Conservation (phyloP, 2,329 filamentous ascomycete species). For the Plectosphaerella plurivora region DNA sequence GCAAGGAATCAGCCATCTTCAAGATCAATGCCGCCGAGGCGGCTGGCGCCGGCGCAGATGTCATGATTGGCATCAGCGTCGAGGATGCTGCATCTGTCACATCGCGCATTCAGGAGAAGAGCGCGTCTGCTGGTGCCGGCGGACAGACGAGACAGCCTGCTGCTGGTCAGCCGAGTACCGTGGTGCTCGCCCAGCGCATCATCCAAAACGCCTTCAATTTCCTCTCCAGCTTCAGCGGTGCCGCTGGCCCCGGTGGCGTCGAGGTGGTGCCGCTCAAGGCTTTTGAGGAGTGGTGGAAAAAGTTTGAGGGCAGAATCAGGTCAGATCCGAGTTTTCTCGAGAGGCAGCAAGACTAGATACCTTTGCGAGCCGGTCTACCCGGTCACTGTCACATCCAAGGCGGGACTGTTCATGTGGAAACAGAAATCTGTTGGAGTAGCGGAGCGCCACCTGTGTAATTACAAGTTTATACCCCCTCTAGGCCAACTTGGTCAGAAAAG, state of each 20-base stretch:
- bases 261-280: conserved; percentile 92
- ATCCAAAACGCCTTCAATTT: conserved; percentile 98
- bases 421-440: too few species aligned
- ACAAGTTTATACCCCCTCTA: too few species aligned
- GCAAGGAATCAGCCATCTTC: conserved; percentile 91
- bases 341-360: conserved; percentile 34
- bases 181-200: conserved; percentile 82
- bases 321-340: conserved; percentile 87
- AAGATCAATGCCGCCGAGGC: conserved; percentile 49
- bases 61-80: conserved; percentile 77
- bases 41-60: conserved; percentile 26
- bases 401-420: too few species aligned
- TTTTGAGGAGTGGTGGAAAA: conserved; percentile 97
- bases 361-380: neutral
- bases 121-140: conserved; percentile 27
- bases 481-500: too few species aligned
- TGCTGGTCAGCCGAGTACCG: conserved; percentile 51
- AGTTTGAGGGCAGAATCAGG: conserved; percentile 85
- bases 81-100: conserved; percentile 72
- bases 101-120: conserved; percentile 59
- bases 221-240: conserved; percentile 76
- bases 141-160: conserved; percentile 8
- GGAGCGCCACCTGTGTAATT: too few species aligned
- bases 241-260: conserved; percentile 55
- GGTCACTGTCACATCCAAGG: neutral